A percentile compares a stretch with the other conserved stretches of the same genome.
Conservation (phyloP, 495 filamentous ascomycete genomes). For the Bacidia rubella region DNA sequence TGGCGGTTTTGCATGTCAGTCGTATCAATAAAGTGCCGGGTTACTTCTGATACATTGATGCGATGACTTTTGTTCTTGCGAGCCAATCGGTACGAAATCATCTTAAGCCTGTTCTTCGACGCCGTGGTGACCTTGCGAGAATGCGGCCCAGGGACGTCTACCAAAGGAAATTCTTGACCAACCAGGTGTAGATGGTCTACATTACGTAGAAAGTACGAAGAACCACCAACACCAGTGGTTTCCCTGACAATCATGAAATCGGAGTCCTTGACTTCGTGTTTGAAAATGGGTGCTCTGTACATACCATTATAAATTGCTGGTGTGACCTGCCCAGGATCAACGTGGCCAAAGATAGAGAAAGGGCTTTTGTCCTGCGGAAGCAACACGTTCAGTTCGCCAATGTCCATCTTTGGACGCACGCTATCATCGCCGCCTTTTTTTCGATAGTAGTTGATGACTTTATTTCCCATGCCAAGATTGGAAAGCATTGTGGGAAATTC, state of each 20-base stretch:
- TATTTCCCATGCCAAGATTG: constrained; percentile 92
- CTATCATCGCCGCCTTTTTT: constrained; percentile 69
- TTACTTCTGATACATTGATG: constrained; percentile 64
- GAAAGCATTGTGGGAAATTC: constrained; percentile 83
- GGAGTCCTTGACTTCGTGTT: constrained; percentile 58
- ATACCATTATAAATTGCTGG: constrained; percentile 88
- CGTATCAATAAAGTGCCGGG: constrained; percentile 74
- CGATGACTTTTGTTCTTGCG: constrained; percentile 55
- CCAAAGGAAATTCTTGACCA: constrained; percentile 80
- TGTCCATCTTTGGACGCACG: constrained; percentile 56
- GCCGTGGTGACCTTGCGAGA: constrained; percentile 90
- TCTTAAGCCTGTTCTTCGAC: constrained; percentile 86
- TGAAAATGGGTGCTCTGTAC: constrained; percentile 88
- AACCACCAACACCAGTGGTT: constrained; percentile 58
- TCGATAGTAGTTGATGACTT: constrained; percentile 91
- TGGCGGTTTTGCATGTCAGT: constrained; percentile 89
- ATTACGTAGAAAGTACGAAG: constrained; percentile 65
- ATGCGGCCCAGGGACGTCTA: constrained; percentile 85
- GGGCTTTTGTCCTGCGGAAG: constrained; percentile 89
- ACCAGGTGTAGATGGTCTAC: constrained; percentile 83
- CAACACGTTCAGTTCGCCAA: constrained; percentile 77
- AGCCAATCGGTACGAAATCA: constrained; percentile 79
- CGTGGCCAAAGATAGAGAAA: constrained; percentile 86
- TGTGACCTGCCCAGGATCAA: constrained; percentile 76
- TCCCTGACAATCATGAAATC: constrained; percentile 83